phyloP scores from a whole-genome alignment of 495 filamentous ascomycete species.

The Hypoxylon rickii region DNA sequence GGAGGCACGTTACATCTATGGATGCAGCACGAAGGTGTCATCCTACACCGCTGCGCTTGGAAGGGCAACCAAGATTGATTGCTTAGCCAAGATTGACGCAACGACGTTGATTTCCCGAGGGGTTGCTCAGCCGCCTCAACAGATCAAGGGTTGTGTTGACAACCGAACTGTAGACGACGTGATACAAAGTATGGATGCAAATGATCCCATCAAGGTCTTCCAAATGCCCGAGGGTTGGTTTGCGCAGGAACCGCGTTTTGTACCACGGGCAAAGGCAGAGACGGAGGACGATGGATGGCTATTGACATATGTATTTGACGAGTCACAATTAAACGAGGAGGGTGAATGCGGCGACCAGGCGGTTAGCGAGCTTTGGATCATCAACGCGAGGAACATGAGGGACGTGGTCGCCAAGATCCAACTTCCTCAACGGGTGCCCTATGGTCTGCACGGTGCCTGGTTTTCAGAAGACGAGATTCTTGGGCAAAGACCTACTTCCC shows the following conservation, averaged over 20 bases:
- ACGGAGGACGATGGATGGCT: slow-evolving; percentile 63
- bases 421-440: slow-evolving; percentile 67
- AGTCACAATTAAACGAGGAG: slow-evolving; percentile 52
- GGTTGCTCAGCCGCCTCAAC: slow-evolving; percentile 43
- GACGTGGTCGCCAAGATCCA: slow-evolving; percentile 57
- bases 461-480: slow-evolving; percentile 61
- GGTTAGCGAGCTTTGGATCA: slow-evolving; percentile 65
- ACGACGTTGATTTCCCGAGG: slow-evolving; percentile 52
- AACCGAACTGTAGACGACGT: slow-evolving; percentile 52
- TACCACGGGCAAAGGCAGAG: slow-evolving; percentile 50
- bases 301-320: slow-evolving; percentile 63
- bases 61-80: slow-evolving; percentile 63
- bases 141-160: slow-evolving; percentile 61
- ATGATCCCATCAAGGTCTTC: slow-evolving; percentile 64
- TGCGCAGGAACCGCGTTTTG: slow-evolving; percentile 67
- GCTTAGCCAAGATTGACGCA: slow-evolving; percentile 61
- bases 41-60: slow-evolving; percentile 57
- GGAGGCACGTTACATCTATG: slow-evolving; percentile 59
- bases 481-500: slow-evolving; percentile 42
- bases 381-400: slow-evolving; percentile 62
- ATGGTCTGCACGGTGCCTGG: slow-evolving; percentile 70
- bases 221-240: slow-evolving; percentile 60
- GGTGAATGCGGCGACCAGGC: slow-evolving; percentile 49
- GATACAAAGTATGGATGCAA: slow-evolving; percentile 41
- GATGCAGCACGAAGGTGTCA: slow-evolving; percentile 52